Conservation (phyloP, 2,329 filamentous ascomycete species). For the Trichoderma arundinaceum region DNA sequence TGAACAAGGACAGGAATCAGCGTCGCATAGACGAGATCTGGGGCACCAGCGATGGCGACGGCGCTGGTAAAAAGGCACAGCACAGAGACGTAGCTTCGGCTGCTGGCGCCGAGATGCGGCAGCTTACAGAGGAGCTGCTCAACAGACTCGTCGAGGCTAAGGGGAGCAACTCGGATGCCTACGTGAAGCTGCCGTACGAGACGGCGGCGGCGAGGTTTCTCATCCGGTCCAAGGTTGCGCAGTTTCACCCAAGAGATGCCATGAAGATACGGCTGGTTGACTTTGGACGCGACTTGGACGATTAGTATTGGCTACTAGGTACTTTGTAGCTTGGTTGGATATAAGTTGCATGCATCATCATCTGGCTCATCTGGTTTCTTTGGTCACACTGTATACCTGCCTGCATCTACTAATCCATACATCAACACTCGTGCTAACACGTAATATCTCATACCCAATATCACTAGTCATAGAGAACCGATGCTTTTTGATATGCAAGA, state of each 20-base stretch:
- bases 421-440: too few relatives aligned
- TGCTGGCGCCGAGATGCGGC: slow-evolving; percentile 62
- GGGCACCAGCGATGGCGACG: slow-evolving; percentile 46
- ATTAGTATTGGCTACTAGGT: slow-evolving; percentile 41
- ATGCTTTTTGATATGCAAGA: neutral
- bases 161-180: slow-evolving; percentile 61
- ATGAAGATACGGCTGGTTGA: slow-evolving; percentile 64
- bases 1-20: slow-evolving; percentile 59
- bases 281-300: slow-evolving; percentile 68
- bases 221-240: slow-evolving; percentile 68
- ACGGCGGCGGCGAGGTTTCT: slow-evolving; percentile 68
- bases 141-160: slow-evolving; percentile 62
- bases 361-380: too few relatives aligned
- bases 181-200: slow-evolving; percentile 63
- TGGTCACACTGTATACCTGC: too few relatives aligned
- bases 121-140: slow-evolving; percentile 64
- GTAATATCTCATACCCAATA: too few relatives aligned
- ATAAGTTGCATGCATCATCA: too few relatives aligned
- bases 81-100: slow-evolving; percentile 56
- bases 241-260: slow-evolving; percentile 69
- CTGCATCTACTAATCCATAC: too few relatives aligned
- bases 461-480: too few relatives aligned
- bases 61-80: slow-evolving; percentile 31
- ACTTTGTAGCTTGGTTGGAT: neutral
- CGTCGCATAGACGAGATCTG: slow-evolving; percentile 69